Evolutionary conservation across 352 stramenopile genomes (phyloP).

Genomic region (Phytophthora kernoviae): DNA sequence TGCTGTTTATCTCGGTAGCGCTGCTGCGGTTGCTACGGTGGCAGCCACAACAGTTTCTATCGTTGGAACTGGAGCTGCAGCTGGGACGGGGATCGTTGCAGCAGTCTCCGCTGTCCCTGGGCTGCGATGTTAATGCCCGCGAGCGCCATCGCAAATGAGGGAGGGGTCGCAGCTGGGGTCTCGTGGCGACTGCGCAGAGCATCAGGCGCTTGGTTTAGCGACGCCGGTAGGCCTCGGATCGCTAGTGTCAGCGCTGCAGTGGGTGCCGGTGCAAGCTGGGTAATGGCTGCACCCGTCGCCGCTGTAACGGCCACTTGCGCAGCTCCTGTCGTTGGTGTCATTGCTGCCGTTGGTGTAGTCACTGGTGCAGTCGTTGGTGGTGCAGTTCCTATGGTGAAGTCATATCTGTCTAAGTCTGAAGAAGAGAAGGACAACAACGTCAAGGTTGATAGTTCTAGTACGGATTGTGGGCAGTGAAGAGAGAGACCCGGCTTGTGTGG

Average conservation of each 20-base stretch:
- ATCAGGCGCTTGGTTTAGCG: constrained; percentile 23
- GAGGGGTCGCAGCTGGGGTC: constrained; percentile 42
- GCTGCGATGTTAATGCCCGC: constrained; percentile 54
- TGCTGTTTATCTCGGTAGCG: not conserved
- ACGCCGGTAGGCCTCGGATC: constrained; percentile 3
- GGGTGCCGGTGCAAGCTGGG: not conserved
- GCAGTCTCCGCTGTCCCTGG: not conserved
- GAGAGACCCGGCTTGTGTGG: too few relatives aligned
- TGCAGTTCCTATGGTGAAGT: not conserved
- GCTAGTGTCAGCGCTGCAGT: not conserved
- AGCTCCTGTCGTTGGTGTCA: not conserved
- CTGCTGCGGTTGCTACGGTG: not conserved
- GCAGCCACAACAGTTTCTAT: not conserved
- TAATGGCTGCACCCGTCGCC: not conserved
- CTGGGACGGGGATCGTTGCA: not conserved
- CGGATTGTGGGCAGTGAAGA: too few relatives aligned
- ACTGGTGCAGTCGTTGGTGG: not conserved
- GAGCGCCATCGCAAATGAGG: constrained; percentile 39
- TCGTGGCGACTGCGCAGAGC: constrained; percentile 44
- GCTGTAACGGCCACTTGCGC: not conserved
- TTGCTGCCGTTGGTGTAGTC: not conserved
- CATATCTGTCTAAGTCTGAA: not conserved
- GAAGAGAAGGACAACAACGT: not conserved
- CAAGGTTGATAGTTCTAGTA: too few relatives aligned
- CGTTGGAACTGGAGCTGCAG: not conserved